Percentiles rank a stretch among this genome's conserved stretches.
These are phyloP conservation scores for Chimonanthus salicifolius DNA, from an alignment of 164 flowering plant genomes.

Conservation along the genomic window DNA sequence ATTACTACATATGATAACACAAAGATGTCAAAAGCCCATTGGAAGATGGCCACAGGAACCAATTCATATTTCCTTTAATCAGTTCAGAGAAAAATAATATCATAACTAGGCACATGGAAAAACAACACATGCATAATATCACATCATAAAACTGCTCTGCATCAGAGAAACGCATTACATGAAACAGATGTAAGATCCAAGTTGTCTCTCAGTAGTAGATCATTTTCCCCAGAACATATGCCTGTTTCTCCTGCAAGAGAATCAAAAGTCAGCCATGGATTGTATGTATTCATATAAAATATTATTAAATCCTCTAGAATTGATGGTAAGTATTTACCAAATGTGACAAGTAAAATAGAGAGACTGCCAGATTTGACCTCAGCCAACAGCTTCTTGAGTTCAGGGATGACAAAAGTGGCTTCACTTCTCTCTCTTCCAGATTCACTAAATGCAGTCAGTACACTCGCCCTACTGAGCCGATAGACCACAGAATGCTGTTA, in stretches of 20 bases:
- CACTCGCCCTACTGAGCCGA: conserved; percentile 38
- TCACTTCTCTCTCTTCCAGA: conserved; percentile 34
- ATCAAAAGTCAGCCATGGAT: not conserved
- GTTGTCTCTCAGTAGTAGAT: conserved; percentile 17
- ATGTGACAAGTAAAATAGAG: conserved; percentile 53
- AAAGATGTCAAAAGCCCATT: no score
- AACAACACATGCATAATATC: not conserved
- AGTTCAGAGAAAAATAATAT: not conserved
- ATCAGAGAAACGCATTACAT: conserved; percentile 17
- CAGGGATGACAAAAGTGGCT: conserved; percentile 68
- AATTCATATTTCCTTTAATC: not conserved
- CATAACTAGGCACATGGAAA: not conserved
- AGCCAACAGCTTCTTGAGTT: conserved; percentile 47
- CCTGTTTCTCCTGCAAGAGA: conserved; percentile 33
- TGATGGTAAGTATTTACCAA: conserved; percentile 36
- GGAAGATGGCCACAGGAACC: no score
- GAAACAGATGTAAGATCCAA: conserved; percentile 25
- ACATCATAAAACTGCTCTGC: not conserved
- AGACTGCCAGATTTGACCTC: conserved; percentile 57
- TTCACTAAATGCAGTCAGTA: conserved; percentile 33
- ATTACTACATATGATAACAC: no score
- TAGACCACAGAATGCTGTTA: conserved; percentile 43
- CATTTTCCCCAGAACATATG: conserved; percentile 22
- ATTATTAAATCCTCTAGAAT: not conserved
- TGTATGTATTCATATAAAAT: not conserved